These are phyloP conservation scores for Ceratocystis papillata DNA, from an alignment of 2,329 filamentous ascomycete species.

Conservation along the genomic window DNA sequence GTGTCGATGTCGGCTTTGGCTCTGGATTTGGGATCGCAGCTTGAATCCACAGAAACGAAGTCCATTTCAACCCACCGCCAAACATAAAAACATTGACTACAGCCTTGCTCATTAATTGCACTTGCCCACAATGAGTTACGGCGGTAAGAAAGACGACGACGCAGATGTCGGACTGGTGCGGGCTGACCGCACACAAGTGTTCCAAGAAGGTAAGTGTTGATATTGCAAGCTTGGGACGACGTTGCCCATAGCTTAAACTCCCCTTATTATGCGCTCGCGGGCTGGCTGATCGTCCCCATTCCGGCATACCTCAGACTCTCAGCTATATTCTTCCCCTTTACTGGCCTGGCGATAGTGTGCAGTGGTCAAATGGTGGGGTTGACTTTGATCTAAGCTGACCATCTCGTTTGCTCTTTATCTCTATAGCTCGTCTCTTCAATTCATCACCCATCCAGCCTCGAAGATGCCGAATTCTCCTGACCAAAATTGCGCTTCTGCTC, in stretches of 20 bases:
- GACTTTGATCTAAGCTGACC: neutral
- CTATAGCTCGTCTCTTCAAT: conserved; percentile 88
- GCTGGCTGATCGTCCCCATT: too few species aligned
- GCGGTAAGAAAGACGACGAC: conserved; percentile 99
- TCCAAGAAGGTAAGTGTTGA: conserved; percentile 75
- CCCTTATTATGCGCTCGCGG: neutral
- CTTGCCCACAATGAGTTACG: conserved; percentile 68
- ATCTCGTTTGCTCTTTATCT: conserved; percentile 22
- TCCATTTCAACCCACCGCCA: conserved; percentile 12
- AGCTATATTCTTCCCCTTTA: too few species aligned
- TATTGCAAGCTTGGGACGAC: neutral
- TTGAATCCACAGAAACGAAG: conserved; percentile 16
- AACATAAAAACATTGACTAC: conserved; percentile 6
- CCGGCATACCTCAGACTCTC: too few species aligned
- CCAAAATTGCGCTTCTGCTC: conserved; percentile 90
- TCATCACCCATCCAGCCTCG: conserved; percentile 90
- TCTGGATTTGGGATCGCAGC: conserved; percentile 19
- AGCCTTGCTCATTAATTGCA: conserved; percentile 29
- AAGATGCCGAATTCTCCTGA: conserved; percentile 93
- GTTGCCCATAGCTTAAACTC: conserved; percentile 19
- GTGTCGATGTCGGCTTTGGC: conserved; percentile 22
- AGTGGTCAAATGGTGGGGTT: too few species aligned
- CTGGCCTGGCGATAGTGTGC: too few species aligned
- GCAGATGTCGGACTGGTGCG: conserved; percentile 86
- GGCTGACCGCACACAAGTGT: conserved; percentile 94